Base-by-base conservation (phyloP, 2,329 filamentous ascomycete genomes). In the Pseudocercospora fijiensis region DNA sequence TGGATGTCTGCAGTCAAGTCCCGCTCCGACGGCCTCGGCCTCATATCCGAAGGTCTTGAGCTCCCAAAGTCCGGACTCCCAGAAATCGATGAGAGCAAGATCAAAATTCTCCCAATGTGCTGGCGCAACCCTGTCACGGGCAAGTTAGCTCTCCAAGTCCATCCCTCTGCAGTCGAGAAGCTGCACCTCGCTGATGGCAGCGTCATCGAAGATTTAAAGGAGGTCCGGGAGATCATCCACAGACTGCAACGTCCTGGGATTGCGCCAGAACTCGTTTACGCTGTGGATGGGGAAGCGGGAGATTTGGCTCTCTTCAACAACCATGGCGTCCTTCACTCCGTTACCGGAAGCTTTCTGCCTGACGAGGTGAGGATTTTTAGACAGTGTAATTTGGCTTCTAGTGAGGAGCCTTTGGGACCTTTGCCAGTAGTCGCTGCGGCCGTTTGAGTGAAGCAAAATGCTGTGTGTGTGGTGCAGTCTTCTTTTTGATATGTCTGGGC, bases 271-370 rank as follows among this genome's bases (percentile, higher is more conserved):
- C 80, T 82, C 65, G 89, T 93, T 10, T 92, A 91, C 74, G 80
- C 88, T 8, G 88, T 92, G 70, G 88, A 92, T 70, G 93, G 90
- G 90, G 80, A 88, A 69, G 86, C 90, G 73, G 90, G 90, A 4
- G 90, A 92, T 72, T 77, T 91, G 62, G 90, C 91, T 0, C 79
- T 93, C 26, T 93, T 93, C 77, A 88, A 93, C 75, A 93, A 93
- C 73, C 85, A 89, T 9, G 90, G 90, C 1, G 81, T 91, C 16
- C 74, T 92, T 61, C 90, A 94, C 75, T 88, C 85, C 2, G 90
- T 93, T 1, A 89, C 91, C 0, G 90, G 90, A 0, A 87, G 88
- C 0, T 92, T 93, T 76, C 82, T 83, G 7, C 84, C 88, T 56
- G 84, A 89, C n/a, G 89, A 92, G 79, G 86, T 92, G 30, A 78